These are phyloP conservation scores for Physaria fendleri DNA, from an alignment of 345 rosid genomes.

Conservation along the genomic window DNA sequence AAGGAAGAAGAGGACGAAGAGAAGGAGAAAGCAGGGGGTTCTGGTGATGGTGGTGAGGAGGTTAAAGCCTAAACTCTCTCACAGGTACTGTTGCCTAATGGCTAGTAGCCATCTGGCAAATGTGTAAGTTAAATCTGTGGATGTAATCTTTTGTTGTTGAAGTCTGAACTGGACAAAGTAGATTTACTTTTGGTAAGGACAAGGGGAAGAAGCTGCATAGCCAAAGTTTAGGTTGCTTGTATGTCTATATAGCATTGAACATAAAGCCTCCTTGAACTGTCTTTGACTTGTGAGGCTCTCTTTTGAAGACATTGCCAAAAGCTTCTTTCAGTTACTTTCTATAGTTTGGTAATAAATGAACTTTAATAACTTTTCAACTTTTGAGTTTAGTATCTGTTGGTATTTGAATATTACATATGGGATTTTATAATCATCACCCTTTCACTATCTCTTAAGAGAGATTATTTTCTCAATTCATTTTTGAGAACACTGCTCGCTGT, in stretches of 20 bases:
- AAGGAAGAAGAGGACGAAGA: conserved; percentile 22
- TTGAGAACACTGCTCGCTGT: no score
- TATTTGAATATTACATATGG: background rate
- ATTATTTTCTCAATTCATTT: no score
- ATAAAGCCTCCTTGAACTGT: conserved; percentile 28
- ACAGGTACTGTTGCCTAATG: conserved; percentile 1
- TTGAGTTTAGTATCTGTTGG: background rate
- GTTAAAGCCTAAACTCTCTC: conserved; percentile 20
- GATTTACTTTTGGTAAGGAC: conserved; percentile 18
- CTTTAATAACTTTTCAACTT: background rate
- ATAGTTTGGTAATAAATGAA: conserved; percentile 6
- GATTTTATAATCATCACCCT: background rate
- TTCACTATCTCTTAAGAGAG: no score
- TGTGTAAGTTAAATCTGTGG: conserved; percentile 20
- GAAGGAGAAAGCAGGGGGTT: conserved; percentile 23
- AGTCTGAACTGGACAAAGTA: conserved; percentile 10
- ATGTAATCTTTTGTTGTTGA: conserved; percentile 24
- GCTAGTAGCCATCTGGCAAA: conserved; percentile 16
- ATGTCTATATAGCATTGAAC: conserved; percentile 23
- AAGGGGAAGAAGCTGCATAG: conserved; percentile 24
- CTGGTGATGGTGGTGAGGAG: conserved; percentile 15
- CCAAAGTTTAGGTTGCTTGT: conserved; percentile 27
- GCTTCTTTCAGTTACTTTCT: conserved; percentile 2
- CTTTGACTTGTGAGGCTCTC: conserved; percentile 23
- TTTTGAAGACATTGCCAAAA: conserved; percentile 13